Conservation (phyloP, 306 rosid genomes). For the Mucuna pruriens region DNA sequence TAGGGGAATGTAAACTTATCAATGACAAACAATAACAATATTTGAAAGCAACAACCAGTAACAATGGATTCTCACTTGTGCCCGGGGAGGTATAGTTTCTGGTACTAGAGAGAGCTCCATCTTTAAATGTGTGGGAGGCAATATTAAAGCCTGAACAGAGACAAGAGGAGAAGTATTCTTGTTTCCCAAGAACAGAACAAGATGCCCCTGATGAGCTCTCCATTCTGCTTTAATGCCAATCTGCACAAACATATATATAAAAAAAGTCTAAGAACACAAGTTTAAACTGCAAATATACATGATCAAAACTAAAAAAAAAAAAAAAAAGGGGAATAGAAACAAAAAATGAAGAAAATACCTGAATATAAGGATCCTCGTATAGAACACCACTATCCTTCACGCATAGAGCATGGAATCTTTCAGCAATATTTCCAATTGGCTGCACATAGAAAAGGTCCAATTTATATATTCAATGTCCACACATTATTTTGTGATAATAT, state of each 20-base stretch:
- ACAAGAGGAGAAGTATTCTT: conserved; percentile 89
- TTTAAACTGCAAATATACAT: background rate
- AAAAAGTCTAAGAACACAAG: conserved; percentile 20
- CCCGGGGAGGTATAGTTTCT: conserved; percentile 98
- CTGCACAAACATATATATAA: conserved; percentile 42
- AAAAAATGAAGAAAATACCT: conserved; percentile 59
- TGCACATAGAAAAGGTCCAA: conserved; percentile 51
- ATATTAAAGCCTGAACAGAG: conserved; percentile 87
- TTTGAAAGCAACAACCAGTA: conserved; percentile 18
- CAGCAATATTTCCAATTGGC: conserved; percentile 95
- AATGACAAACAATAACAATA: conserved; percentile 14
- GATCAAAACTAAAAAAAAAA: conserved; percentile 13
- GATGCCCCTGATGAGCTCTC: conserved; percentile 89
- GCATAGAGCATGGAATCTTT: conserved; percentile 91
- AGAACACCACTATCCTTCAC: conserved; percentile 98
- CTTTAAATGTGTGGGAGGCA: conserved; percentile 91
- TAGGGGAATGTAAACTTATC: conserved; percentile 8
- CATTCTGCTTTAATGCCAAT: conserved; percentile 97
- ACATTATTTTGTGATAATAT: conserved; percentile 1
- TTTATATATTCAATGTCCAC: conserved; percentile 37
- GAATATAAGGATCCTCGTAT: conserved; percentile 97
- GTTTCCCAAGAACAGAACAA: conserved; percentile 98
- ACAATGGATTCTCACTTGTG: conserved; percentile 68
- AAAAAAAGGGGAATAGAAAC: conserved; percentile 10
- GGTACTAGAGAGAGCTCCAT: conserved; percentile 94